A percentile compares a stretch with the other conserved stretches of the same genome.
phyloP scores from a whole-genome alignment of 192 early-diverging fungal species.

The Backusella parvicylindrica region DNA sequence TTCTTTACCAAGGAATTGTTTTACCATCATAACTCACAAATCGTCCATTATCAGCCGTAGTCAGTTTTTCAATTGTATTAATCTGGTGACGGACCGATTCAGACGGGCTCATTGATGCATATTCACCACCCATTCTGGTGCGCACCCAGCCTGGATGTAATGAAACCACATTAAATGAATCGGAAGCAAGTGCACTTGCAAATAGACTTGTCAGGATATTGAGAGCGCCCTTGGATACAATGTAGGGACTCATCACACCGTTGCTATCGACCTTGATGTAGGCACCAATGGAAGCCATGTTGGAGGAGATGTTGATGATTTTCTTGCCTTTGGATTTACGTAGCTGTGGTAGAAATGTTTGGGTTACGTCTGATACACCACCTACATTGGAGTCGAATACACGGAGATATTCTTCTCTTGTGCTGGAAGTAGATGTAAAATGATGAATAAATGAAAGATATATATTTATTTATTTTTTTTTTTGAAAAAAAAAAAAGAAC shows the following conservation, averaged over 20 bases:
- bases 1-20: slow-evolving; percentile 15
- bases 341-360: slow-evolving; percentile 11
- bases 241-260: background rate
- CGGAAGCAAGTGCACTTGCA: background rate
- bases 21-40: background rate
- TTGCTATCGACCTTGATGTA: background rate
- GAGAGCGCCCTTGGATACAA: slow-evolving; percentile 15
- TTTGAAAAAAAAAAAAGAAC: background rate
- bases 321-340: slow-evolving; percentile 15
- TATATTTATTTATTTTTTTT: background rate
- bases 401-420: background rate
- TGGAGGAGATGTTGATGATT: slow-evolving; percentile 31
- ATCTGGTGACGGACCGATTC: slow-evolving; percentile 12
- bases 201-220: slow-evolving; percentile 20
- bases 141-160: slow-evolving; percentile 27
- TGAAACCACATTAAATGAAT: slow-evolving; percentile 6
- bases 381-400: slow-evolving; percentile 34
- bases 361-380: slow-evolving; percentile 15
- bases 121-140: slow-evolving; percentile 15
- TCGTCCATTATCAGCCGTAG: background rate
- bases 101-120: background rate
- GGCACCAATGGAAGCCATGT: slow-evolving; percentile 14
- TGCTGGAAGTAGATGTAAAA: slow-evolving; percentile 3
- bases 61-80: slow-evolving; percentile 1
- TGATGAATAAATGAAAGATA: background rate